Base-by-base conservation (phyloP, 192 early-diverging fungal species). In the Polychytrium aggregatum region DNA sequence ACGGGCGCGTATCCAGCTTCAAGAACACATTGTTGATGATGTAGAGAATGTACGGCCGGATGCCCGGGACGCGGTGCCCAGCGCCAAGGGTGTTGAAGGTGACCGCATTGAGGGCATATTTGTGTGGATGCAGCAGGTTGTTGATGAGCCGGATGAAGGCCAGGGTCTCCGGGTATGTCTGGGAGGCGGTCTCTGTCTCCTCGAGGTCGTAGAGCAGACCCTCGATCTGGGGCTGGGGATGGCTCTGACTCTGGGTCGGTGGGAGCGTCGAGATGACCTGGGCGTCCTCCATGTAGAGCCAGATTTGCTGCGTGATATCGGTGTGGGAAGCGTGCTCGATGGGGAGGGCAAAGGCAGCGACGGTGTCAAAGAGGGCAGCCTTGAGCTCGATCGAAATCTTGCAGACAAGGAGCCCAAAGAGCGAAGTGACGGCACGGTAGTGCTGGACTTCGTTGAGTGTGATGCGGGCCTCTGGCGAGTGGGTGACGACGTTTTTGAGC, bases 161-260 rank as follows among this genome's bases (percentile, higher is more conserved):
- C 5, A 88, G 56, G 6, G 88, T 92, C 64, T 94, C 85, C 0
- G 88, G 82, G 52, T 90, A 98, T 1, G 77, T 82, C 48, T 89
- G 74, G 31, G 73, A 81, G 5, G 69, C 68, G 0, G 78, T 48
- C 58, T 92, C 89, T 13, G 83, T 78, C 53, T 92, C 87, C 26
- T 88, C 78, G 46, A 95, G 63, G 62, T 95, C 86, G 53, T 77
- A 82, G 26, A 80, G 57, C 27, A 87, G 74, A 16, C 84, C 82
- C 41, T 70, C 62, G 20, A 9, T 24, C 1, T 25, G 9, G 40
- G 31, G 42, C 47, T 18, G 17, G 16, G 37, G 37, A n/a, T 18
- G 17, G 31, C 27, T 24, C 34, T 24, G 21, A 33, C 31, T 33
- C 31, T 4, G 4, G 6, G 31, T 33, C 31, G 31, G 31, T 42